Evolutionary conservation across 176 grass and related monocot genomes (phyloP).

Genomic region (Triticum dicoccoides): DNA sequence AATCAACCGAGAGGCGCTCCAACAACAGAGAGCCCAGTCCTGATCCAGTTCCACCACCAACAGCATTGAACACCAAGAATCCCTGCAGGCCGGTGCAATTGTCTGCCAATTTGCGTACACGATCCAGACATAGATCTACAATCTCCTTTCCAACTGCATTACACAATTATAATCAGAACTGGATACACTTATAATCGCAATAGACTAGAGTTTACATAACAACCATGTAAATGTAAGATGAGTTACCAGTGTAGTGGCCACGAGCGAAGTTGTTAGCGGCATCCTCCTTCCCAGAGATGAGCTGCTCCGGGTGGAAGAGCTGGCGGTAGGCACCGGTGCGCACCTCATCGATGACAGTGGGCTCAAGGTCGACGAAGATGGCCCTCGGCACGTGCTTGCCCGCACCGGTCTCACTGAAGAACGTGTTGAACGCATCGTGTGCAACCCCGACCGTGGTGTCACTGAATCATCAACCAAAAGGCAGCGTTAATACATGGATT

Average conservation of each 20-base stretch:
- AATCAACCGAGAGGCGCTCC: conserved; percentile 96
- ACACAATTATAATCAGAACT: conserved; percentile 20
- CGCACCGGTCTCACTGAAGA: conserved; percentile 85
- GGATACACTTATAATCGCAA: background rate
- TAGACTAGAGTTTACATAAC: background rate
- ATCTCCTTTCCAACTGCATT: conserved; percentile 93
- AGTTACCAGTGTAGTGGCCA: conserved; percentile 88
- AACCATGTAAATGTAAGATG: background rate
- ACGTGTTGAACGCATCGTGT: conserved; percentile 92
- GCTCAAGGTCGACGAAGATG: conserved; percentile 94
- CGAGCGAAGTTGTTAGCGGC: conserved; percentile 95
- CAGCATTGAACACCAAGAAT: conserved; percentile 94
- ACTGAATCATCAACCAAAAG: conserved; percentile 36
- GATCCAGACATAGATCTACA: conserved; percentile 88
- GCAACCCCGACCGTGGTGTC: conserved; percentile 62
- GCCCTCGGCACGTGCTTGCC: conserved; percentile 93
- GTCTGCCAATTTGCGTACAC: conserved; percentile 88
- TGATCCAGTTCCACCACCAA: conserved; percentile 94
- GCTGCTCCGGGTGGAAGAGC: conserved; percentile 94
- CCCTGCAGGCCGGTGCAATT: conserved; percentile 97
- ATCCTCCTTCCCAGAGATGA: conserved; percentile 94
- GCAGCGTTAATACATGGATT: background rate
- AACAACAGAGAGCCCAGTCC: conserved; percentile 84
- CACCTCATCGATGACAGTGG: conserved; percentile 91
- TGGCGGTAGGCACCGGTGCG: conserved; percentile 78